phyloP scores from a whole-genome alignment of 768 basidiomycete species.

The Russula foetens region DNA sequence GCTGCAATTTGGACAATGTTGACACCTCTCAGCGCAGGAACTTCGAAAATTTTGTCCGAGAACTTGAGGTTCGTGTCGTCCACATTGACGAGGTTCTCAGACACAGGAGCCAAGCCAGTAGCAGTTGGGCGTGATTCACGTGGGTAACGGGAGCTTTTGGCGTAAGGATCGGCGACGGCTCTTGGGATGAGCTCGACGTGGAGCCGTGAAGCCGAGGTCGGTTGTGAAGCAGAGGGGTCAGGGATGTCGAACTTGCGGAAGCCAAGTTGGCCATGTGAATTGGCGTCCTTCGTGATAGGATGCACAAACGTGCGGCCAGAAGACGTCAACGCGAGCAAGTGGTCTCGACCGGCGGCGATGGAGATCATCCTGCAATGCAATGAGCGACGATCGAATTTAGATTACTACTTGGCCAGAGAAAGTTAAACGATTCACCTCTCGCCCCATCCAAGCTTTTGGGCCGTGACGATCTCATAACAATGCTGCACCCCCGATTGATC shows the following conservation, averaged over 20 bases:
- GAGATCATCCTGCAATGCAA: slow-evolving; percentile 48
- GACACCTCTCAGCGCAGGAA: slow-evolving; percentile 62
- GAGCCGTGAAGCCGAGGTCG: slow-evolving; percentile 28
- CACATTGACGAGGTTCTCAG: slow-evolving; percentile 17
- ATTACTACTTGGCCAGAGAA: not conserved
- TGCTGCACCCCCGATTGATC: slow-evolving; percentile 46
- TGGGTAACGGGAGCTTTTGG: slow-evolving; percentile 36
- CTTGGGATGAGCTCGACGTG: slow-evolving; percentile 51
- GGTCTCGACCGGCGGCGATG: slow-evolving; percentile 65
- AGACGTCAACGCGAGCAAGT: slow-evolving; percentile 65
- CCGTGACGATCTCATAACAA: slow-evolving; percentile 51
- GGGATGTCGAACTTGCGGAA: slow-evolving; percentile 53
- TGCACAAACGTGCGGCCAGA: slow-evolving; percentile 71
- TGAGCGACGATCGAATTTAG: not conserved
- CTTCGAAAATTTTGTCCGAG: slow-evolving; percentile 63
- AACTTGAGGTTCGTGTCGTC: slow-evolving; percentile 47
- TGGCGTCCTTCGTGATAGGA: slow-evolving; percentile 67
- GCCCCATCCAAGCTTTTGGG: slow-evolving; percentile 45
- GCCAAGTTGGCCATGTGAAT: slow-evolving; percentile 79
- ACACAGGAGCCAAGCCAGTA: slow-evolving; percentile 23
- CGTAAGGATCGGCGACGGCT: slow-evolving; percentile 42
- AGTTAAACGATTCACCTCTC: slow-evolving; percentile 46
- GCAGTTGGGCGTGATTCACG: slow-evolving; percentile 29
- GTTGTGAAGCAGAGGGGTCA: slow-evolving; percentile 25
- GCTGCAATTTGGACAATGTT: slow-evolving; percentile 62